These are phyloP conservation scores for Aspergillus sp. DNA, from an alignment of 2,329 filamentous ascomycete genomes.

Conservation along the genomic window DNA sequence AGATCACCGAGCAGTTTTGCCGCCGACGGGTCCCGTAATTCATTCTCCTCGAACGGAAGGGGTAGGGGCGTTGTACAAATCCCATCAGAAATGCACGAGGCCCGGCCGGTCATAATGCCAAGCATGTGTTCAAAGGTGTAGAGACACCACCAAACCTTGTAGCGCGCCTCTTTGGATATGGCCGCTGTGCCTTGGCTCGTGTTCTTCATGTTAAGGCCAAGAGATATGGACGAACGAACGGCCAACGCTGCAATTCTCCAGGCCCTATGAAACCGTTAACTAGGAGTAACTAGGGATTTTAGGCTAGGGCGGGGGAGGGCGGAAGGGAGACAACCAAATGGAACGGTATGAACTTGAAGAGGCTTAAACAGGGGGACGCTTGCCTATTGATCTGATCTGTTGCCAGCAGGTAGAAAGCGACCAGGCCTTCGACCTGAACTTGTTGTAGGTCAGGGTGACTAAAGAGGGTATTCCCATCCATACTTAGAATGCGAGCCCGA, in stretches of 20 bases:
- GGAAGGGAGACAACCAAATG: too few species aligned
- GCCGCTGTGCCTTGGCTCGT: conserved; percentile 37
- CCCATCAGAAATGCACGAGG: conserved; percentile 43
- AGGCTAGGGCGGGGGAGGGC: background rate
- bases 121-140: conserved; percentile 46
- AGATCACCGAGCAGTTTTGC: conserved; percentile 33
- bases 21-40: conserved; percentile 33
- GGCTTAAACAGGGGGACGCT: conserved; percentile 6
- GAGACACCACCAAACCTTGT: conserved; percentile 48
- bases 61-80: conserved; percentile 46
- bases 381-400: conserved; percentile 47
- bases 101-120: conserved; percentile 47
- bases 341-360: too few species aligned
- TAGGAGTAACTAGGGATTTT: background rate
- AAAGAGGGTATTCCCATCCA: conserved; percentile 44
- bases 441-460: conserved; percentile 47
- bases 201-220: conserved; percentile 48
- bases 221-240: conserved; percentile 42
- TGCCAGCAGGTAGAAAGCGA: conserved; percentile 45
- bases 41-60: conserved; percentile 41
- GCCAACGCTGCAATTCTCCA: conserved; percentile 45
- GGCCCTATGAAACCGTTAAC: conserved; percentile 27
- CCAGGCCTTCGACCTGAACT: conserved; percentile 45
- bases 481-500: conserved; percentile 43
- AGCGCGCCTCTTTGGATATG: conserved; percentile 46